A percentile compares a stretch with the other conserved stretches of the same genome.
phyloP scores from a whole-genome alignment of 345 rosid species.

The Orychophragmus violaceus region DNA sequence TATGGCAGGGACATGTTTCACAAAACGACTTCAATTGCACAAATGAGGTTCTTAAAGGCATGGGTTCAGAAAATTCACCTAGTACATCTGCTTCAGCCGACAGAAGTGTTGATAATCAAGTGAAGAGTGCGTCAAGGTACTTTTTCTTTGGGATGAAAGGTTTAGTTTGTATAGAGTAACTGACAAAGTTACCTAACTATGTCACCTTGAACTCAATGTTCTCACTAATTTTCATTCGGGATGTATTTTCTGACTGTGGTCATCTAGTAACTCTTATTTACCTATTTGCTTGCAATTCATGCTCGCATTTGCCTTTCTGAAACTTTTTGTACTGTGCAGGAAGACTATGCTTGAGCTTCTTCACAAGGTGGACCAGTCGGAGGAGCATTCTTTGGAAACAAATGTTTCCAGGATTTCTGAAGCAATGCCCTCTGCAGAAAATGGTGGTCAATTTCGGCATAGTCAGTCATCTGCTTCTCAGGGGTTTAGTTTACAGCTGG shows the following conservation, averaged over 20 bases:
- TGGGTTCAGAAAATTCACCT: constrained; percentile 36
- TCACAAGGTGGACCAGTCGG: constrained; percentile 72
- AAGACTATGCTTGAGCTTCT: constrained; percentile 91
- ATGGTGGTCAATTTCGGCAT: constrained; percentile 47
- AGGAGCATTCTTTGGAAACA: constrained; percentile 40
- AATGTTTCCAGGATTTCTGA: constrained; percentile 45
- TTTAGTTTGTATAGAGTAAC: constrained; percentile 1
- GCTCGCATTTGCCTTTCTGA: background rate
- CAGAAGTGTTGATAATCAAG: constrained; percentile 37
- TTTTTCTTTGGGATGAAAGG: constrained; percentile 2
- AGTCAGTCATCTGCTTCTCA: constrained; percentile 57
- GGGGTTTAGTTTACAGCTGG: constrained; percentile 75
- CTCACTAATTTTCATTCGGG: background rate
- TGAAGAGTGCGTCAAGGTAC: constrained; percentile 55
- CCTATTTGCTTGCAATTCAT: background rate
- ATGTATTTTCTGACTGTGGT: background rate
- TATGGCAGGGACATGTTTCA: constrained; percentile 35
- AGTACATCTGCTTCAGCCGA: constrained; percentile 36
- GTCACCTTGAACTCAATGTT: background rate
- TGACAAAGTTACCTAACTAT: background rate
- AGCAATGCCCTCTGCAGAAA: constrained; percentile 47
- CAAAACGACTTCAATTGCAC: constrained; percentile 38
- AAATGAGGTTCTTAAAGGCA: constrained; percentile 36
- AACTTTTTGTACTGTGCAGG: constrained; percentile 36
- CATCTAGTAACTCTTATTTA: background rate